Conservation (phyloP, 495 filamentous ascomycete species). For the Parachaetomium inaequale region DNA sequence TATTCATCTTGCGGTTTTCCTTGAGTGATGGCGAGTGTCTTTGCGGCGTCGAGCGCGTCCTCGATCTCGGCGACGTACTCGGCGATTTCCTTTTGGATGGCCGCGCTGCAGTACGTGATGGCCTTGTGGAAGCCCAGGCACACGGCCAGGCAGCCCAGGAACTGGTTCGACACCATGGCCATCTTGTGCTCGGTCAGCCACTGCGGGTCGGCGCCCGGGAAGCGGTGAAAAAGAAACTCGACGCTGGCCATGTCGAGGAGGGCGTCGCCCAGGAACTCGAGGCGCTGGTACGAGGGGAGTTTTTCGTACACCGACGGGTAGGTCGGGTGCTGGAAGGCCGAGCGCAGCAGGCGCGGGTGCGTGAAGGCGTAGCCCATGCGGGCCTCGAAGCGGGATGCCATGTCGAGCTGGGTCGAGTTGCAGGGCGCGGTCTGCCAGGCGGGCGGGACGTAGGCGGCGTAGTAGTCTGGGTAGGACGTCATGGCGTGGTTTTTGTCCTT, state of each 20-base stretch:
- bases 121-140: slow-evolving; percentile 72
- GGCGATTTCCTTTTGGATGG: slow-evolving; percentile 59
- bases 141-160: slow-evolving; percentile 77
- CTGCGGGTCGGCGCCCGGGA: slow-evolving; percentile 80
- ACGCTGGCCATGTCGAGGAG: slow-evolving; percentile 86
- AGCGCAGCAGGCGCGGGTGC: slow-evolving; percentile 71
- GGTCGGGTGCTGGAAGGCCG: slow-evolving; percentile 87
- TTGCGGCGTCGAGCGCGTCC: slow-evolving; percentile 49
- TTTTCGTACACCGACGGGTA: slow-evolving; percentile 64
- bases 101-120: slow-evolving; percentile 57
- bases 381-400: slow-evolving; percentile 60
- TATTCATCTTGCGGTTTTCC: slow-evolving; percentile 39
- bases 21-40: slow-evolving; percentile 37
- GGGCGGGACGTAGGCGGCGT: slow-evolving; percentile 64
- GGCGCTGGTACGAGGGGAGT: slow-evolving; percentile 83
- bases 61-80: slow-evolving; percentile 67
- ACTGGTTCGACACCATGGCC: slow-evolving; percentile 98
- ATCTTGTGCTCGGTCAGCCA: slow-evolving; percentile 99
- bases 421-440: slow-evolving; percentile 60
- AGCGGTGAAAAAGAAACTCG: slow-evolving; percentile 70
- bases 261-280: slow-evolving; percentile 91
- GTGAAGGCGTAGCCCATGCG: slow-evolving; percentile 77
- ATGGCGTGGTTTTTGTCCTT: slow-evolving; percentile 63
- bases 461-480: slow-evolving; percentile 68
- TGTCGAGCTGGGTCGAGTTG: slow-evolving; percentile 62